Base-by-base conservation (phyloP, 495 filamentous ascomycete species). In the Neurospora sp. region DNA sequence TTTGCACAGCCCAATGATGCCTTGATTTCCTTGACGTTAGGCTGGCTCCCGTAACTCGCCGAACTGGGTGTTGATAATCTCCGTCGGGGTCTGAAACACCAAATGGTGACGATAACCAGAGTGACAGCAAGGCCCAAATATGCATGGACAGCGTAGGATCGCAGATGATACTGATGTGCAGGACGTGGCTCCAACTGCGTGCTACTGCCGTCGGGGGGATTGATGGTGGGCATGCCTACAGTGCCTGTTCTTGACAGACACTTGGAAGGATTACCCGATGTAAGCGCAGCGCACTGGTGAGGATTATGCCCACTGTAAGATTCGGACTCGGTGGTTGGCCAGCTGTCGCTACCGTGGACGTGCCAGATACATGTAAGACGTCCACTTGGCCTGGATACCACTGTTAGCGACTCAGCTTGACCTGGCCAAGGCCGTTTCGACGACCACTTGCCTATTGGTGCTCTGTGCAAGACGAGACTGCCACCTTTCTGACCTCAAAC, bases 181-280 rank as follows among this genome's bases (percentile, higher is more conserved):
- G 27, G 31, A 69, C 75, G 73, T 70, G 77, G 48, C 73, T 79
- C 75, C 76, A 76, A 74, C 70, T 75, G 76, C 76, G 77, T 74
- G 76, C 78, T 79, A 73, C 79, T 77, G 78, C 77, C 77, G 72
- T 76, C 71, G 72, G 76, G 76, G 74, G 78, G 79, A 41, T 79
- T 81, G 73, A 83, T 74, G 77, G 78, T 78, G 74, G 84, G 83
- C 83, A 85, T 86, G 69, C 70, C 78, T 82, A 76, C 80, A 77
- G 75, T 70, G 79, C 38, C 70, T 72, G 65, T 71, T 40, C 42
- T 39, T 27, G 39, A 74, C 27, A 75, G 77, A 78, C 72, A 75
- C 75, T 70, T 77, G 75, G 70, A 72, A 70, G 42, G 72, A 76
- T 72, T 76, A 75, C 71, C 53, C 70, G 75, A 73, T 68, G 73